Evolutionary conservation across 306 rosid species (phyloP).

Genomic region (Amphicarpaea edgeworthii): DNA sequence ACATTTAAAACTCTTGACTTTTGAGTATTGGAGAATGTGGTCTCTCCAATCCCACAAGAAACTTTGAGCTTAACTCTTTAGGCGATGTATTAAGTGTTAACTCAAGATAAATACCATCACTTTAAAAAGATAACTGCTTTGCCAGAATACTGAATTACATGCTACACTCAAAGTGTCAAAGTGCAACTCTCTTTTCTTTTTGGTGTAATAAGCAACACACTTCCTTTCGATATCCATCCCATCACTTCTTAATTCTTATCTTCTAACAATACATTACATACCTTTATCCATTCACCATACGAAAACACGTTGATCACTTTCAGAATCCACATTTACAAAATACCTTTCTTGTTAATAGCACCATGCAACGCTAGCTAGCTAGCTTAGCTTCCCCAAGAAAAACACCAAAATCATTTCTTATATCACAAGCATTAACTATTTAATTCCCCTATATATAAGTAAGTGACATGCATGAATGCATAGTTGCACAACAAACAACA

Average conservation of each 20-base stretch:
- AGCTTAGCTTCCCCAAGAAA: slow-evolving; percentile 29
- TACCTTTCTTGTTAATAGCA: slow-evolving; percentile 46
- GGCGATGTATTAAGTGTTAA: too few species aligned
- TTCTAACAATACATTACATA: background rate
- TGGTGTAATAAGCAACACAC: slow-evolving; percentile 18
- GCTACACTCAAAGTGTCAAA: slow-evolving; percentile 18
- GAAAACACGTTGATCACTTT: slow-evolving; percentile 21
- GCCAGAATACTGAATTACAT: background rate
- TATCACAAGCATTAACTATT: slow-evolving; percentile 11
- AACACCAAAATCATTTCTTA: background rate
- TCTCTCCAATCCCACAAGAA: background rate
- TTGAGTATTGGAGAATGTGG: background rate
- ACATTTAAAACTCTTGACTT: too few species aligned
- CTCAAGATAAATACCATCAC: background rate
- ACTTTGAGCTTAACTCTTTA: too few species aligned
- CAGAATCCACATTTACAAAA: slow-evolving; percentile 26
- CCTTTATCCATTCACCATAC: background rate
- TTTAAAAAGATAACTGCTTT: background rate
- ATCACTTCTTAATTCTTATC: background rate
- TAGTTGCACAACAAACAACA: background rate
- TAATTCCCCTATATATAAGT: background rate
- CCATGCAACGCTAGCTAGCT: slow-evolving; percentile 28
- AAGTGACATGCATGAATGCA: slow-evolving; percentile 23
- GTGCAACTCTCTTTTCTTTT: slow-evolving; percentile 30
- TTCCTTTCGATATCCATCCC: background rate